A percentile compares a stretch with the other conserved stretches of the same genome.
Conservation (phyloP, 2,329 filamentous ascomycete species). For the Fusarium succisae region DNA sequence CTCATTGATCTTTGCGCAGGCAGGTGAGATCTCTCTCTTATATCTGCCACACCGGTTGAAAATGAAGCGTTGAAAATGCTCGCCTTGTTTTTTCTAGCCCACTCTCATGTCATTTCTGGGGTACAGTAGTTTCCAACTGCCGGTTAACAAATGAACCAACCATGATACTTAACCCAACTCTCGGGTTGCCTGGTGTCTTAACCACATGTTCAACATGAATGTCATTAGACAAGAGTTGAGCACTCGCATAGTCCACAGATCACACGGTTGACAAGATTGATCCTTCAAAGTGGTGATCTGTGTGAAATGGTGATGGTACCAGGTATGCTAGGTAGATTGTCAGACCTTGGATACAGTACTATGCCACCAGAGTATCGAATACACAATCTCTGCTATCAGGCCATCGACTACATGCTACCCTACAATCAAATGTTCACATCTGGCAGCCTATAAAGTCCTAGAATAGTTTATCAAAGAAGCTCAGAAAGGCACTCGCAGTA, state of each 20-base stretch:
- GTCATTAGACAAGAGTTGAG: background rate
- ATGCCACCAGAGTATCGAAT: background rate
- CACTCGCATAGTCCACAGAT: conserved; percentile 29
- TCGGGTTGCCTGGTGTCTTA: conserved; percentile 14
- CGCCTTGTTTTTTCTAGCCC: conserved; percentile 23
- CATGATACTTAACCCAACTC: conserved; percentile 12
- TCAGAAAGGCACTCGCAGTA: background rate
- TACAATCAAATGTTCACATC: background rate
- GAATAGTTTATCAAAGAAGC: background rate
- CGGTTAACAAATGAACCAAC: conserved; percentile 13
- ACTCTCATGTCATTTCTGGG: background rate
- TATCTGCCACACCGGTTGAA: conserved; percentile 14
- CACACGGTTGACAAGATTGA: conserved; percentile 1
- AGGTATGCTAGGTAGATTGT: background rate
- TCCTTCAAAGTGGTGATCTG: background rate
- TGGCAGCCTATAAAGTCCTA: background rate
- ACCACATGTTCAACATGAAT: conserved; percentile 9
- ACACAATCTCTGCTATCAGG: background rate
- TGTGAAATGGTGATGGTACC: background rate
- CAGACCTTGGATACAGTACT: background rate
- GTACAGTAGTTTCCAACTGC: conserved; percentile 14
- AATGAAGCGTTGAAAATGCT: conserved; percentile 17
- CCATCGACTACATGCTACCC: conserved; percentile 1
- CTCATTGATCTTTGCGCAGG: conserved; percentile 12
- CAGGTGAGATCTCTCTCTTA: conserved; percentile 29